These are phyloP conservation scores for Cryptococcus floricola DNA, from an alignment of 1,284 basidiomycete genomes.

Conservation along the genomic window DNA sequence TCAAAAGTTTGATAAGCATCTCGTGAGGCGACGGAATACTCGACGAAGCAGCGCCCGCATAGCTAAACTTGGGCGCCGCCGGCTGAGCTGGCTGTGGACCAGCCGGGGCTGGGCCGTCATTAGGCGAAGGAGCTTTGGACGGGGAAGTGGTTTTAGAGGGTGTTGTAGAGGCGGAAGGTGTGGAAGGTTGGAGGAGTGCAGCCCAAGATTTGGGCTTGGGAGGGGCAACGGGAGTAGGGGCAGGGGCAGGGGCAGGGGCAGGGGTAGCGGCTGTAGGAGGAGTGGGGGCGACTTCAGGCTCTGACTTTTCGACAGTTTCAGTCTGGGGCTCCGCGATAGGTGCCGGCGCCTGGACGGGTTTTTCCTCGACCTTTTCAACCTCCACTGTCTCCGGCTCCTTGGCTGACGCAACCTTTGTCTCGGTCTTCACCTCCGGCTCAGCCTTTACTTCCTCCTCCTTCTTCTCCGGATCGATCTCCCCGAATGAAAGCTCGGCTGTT, in stretches of 20 bases:
- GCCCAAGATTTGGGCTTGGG: conserved; percentile 60
- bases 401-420: not conserved
- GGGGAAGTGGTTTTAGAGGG: conserved; percentile 18
- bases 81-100: conserved; percentile 20
- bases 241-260: conserved; percentile 5
- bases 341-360: not conserved
- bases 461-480: not conserved
- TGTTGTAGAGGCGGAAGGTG: conserved; percentile 20
- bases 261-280: not conserved
- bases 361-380: not conserved
- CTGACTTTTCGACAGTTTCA: not conserved
- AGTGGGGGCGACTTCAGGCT: not conserved
- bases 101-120: not conserved
- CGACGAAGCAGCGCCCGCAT: conserved; percentile 44
- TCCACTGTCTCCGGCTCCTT: not conserved
- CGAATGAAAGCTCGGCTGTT: not conserved
- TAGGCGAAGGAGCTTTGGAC: not conserved
- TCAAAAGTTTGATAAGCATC: conserved; percentile 60
- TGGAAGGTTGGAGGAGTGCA: conserved; percentile 58
- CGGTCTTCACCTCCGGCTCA: not conserved
- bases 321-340: not conserved
- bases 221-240: conserved; percentile 1
- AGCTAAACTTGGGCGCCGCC: conserved; percentile 29
- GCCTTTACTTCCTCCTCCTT: not conserved
- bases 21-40: conserved; percentile 55